Percentiles rank a stretch among this genome's conserved stretches.
phyloP scores from a whole-genome alignment of 441 rosid genomes.

The Capsella rubella region DNA sequence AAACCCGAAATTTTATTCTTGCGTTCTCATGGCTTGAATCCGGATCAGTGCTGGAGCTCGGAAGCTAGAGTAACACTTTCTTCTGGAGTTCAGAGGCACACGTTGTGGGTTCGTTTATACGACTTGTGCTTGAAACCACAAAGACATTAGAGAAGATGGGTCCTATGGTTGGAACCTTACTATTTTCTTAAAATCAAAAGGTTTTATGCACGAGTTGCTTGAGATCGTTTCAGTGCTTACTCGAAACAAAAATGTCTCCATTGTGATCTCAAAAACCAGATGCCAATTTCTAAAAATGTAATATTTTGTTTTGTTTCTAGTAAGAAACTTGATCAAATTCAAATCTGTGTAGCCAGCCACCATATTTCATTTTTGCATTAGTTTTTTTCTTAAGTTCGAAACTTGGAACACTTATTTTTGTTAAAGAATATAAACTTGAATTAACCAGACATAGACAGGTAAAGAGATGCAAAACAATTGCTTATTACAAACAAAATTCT shows the following conservation, averaged over 20 bases:
- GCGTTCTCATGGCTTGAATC: neutral
- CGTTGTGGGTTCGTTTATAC: neutral
- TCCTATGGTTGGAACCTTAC: neutral
- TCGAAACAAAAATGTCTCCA: neutral
- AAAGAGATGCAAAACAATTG: too few relatives aligned
- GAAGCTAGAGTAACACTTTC: neutral
- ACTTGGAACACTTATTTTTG: too few relatives aligned
- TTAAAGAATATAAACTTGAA: too few relatives aligned
- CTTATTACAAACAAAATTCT: too few relatives aligned
- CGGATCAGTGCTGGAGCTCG: neutral
- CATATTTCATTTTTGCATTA: too few relatives aligned
- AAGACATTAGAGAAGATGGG: neutral
- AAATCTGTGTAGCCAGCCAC: too few relatives aligned
- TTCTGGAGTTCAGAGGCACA: neutral
- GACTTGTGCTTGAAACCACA: neutral
- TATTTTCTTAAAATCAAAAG: neutral
- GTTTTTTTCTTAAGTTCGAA: too few relatives aligned
- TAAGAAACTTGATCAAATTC: neutral
- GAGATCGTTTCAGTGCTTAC: constrained; percentile 28
- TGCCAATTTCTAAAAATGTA: too few relatives aligned
- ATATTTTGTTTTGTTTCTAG: neutral
- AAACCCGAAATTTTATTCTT: neutral
- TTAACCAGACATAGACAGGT: too few relatives aligned
- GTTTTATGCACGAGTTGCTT: constrained; percentile 19
- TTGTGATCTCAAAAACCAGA: neutral